Evolutionary conservation across 225 moss, liverwort and hornwort species (phyloP), one percentile per base, ranked within the genome.

Genomic region (Thuidium tamariscinum): DNA sequence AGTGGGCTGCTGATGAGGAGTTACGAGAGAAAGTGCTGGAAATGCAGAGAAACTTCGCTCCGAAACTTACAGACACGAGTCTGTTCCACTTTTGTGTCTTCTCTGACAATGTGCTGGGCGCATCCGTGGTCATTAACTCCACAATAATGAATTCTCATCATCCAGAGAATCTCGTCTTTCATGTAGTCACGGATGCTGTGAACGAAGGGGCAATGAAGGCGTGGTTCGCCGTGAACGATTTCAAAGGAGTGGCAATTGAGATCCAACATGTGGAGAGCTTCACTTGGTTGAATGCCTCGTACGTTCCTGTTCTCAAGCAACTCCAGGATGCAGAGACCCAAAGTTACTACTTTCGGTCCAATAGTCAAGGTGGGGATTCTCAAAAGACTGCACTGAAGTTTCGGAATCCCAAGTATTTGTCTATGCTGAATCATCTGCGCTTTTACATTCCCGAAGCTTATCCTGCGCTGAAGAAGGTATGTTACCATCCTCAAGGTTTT

Each of bases 161-260:
- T 55, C 95, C 95, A 7, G 94, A 94, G 77, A 85, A 79, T 57
- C 93, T 98, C 37, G 98, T 98, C 83, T 97, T 98, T 75, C 98
- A 98, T 87, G 91, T 98, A 2, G 98, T 98, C 83, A 98, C 98
- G 25, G 98, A 98, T 84, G 90, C 92, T 52, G 87, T 98, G 88
- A 98, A 95, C 74, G 95, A 96, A 66, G 96, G 95, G 55, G 96
- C 96, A 8, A 97, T 98, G 98, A 92, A 95, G 61, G 93, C 98
- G 11, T 98, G 98, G 98, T 97, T 97, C 54, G 92, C 91, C 18
- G 81, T 89, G 59, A 96, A 93, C 79, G 91, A 91, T 75, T 91
- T 98, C 73, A 89, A 92, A 71, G 95, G 93, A 21, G 95, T 94
- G 79, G 93, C 94, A 32, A 91, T 96, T 49, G 95, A 96, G 90